These are phyloP conservation scores for Pichia sorboxylosa DNA, from an alignment of 1,139 yeast species.

Conservation along the genomic window DNA sequence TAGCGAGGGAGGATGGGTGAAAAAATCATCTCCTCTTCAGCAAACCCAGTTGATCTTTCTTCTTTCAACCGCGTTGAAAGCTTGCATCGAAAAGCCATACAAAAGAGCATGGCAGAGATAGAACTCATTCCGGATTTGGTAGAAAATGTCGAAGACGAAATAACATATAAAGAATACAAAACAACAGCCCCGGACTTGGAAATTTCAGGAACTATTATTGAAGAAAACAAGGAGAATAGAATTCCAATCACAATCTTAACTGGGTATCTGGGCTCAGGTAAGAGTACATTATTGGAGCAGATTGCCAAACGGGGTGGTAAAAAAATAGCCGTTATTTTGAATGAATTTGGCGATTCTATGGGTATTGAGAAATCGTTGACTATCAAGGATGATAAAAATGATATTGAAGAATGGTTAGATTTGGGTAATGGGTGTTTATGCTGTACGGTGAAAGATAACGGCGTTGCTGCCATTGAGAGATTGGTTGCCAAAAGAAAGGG, in stretches of 20 bases:
- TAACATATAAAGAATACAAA: slow-evolving; percentile 15
- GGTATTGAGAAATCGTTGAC: slow-evolving; percentile 83
- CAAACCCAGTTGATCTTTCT: no score
- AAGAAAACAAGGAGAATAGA: slow-evolving; percentile 26
- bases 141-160: slow-evolving; percentile 28
- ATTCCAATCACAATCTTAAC: slow-evolving; percentile 91
- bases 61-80: no score
- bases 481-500: slow-evolving; percentile 54
- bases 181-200: slow-evolving; percentile 7
- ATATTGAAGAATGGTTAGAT: slow-evolving; percentile 89
- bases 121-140: slow-evolving; percentile 48
- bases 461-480: slow-evolving; percentile 88
- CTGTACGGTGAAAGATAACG: slow-evolving; percentile 89
- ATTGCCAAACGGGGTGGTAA: slow-evolving; percentile 60
- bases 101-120: no score
- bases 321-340: slow-evolving; percentile 78
- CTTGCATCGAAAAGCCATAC: no score
- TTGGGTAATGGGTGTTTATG: slow-evolving; percentile 94
- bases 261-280: slow-evolving; percentile 93
- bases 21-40: no score
- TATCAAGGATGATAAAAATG: slow-evolving; percentile 47
- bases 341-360: slow-evolving; percentile 83
- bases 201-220: slow-evolving; percentile 10
- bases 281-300: slow-evolving; percentile 69
- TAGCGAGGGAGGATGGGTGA: no score